Percentiles rank a stretch among this genome's conserved stretches.
phyloP scores from a whole-genome alignment of 768 basidiomycete genomes.

The Clitopilus passeckerianus region DNA sequence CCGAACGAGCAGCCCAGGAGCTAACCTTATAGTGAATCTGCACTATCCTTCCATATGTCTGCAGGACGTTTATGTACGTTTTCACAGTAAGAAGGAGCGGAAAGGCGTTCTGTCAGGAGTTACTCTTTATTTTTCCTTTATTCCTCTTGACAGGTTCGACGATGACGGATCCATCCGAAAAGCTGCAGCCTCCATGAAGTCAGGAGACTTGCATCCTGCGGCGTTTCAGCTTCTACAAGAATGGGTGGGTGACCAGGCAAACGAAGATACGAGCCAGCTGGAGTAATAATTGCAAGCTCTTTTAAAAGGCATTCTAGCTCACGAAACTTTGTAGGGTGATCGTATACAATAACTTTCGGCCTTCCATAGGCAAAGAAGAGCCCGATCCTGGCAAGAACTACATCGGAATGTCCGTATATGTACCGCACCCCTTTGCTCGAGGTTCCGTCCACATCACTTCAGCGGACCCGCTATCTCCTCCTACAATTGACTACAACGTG shows the following conservation, averaged over 20 bases:
- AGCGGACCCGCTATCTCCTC: conserved; percentile 8
- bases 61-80: neutral
- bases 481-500: conserved; percentile 12
- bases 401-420: conserved; percentile 9
- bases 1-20: conserved; percentile 1
- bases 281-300: neutral
- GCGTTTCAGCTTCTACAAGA: neutral
- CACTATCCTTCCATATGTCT: neutral
- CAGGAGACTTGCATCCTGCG: neutral
- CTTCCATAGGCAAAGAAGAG: neutral
- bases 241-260: neutral
- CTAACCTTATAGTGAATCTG: neutral
- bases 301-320: neutral
- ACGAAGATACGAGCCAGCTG: conserved; percentile 1
- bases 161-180: neutral
- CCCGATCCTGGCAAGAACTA: conserved; percentile 17
- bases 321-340: neutral
- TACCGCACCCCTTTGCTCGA: conserved; percentile 31
- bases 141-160: neutral
- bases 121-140: neutral
- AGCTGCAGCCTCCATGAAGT: neutral
- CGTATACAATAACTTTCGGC: neutral
- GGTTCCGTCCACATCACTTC: conserved; percentile 30
- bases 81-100: neutral
- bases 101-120: neutral